Evolutionary conservation across 1,139 yeast species (phyloP).

Genomic region (Zygosaccharomyces pseudobailii): DNA sequence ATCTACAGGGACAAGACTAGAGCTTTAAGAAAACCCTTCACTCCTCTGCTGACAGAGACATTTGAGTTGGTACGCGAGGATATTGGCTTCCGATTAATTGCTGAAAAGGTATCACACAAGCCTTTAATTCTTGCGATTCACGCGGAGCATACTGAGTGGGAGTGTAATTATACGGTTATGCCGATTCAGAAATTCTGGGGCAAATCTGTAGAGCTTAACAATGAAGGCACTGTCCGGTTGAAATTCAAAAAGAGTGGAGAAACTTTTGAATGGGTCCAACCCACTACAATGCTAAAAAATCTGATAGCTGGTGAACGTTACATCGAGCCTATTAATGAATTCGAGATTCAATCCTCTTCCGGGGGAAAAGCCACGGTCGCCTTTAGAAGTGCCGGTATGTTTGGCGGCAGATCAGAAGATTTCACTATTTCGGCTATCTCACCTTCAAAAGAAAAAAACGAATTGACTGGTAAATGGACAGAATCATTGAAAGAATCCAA

Average conservation of each 20-base stretch:
- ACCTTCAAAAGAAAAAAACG: conserved; percentile 16
- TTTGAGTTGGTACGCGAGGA: conserved; percentile 80
- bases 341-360: conserved; percentile 60
- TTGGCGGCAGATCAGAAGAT: conserved; percentile 88
- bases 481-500: conserved; percentile 23
- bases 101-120: conserved; percentile 77
- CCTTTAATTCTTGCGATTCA: conserved; percentile 80
- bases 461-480: conserved; percentile 32
- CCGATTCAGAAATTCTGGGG: conserved; percentile 97
- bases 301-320: conserved; percentile 93
- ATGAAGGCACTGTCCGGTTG: conserved; percentile 63
- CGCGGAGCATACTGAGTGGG: conserved; percentile 73
- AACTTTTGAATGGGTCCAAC: conserved; percentile 72
- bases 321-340: conserved; percentile 75
- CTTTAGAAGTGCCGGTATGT: conserved; percentile 64
- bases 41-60: conserved; percentile 85
- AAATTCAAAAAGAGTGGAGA: conserved; percentile 61
- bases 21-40: conserved; percentile 81
- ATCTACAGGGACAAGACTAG: conserved; percentile 70
- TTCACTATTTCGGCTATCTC: conserved; percentile 53
- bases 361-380: conserved; percentile 68
- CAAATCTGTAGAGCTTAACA: conserved; percentile 76
- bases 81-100: conserved; percentile 58
- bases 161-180: conserved; percentile 63
- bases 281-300: conserved; percentile 77